Percentiles rank a stretch among this genome's conserved stretches.
Conservation (phyloP, 208 protist genomes). For the Crithidia bombi region DNA sequence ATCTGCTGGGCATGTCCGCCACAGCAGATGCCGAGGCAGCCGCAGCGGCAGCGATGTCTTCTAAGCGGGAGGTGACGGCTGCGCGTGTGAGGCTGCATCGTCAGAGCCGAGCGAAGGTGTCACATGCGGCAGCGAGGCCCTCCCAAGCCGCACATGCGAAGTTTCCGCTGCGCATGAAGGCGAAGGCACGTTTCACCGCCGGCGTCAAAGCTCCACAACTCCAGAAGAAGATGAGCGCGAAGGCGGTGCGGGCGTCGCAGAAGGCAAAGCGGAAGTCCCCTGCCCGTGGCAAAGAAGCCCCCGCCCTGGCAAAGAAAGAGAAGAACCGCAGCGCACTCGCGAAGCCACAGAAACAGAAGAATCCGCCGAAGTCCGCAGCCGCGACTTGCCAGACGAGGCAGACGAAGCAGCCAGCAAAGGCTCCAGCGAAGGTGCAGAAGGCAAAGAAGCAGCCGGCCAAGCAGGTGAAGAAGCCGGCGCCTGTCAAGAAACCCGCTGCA, state of each 20-base stretch:
- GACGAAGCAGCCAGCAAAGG: slow-evolving; percentile 10
- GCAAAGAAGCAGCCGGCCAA: slow-evolving; percentile 21
- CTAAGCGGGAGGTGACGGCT: not conserved
- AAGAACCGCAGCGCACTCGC: not conserved
- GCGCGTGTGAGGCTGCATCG: slow-evolving; percentile 10
- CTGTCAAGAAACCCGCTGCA: not conserved
- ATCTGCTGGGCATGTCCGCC: slow-evolving; percentile 39
- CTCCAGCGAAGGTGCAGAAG: slow-evolving; percentile 5
- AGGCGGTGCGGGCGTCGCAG: not conserved
- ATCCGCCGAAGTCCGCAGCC: not conserved
- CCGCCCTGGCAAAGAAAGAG: not conserved
- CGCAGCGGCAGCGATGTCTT: not conserved
- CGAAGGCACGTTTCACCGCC: not conserved
- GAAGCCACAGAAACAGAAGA: not conserved
- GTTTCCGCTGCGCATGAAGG: slow-evolving; percentile 7
- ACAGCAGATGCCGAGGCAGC: slow-evolving; percentile 41
- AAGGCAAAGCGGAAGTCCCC: not conserved
- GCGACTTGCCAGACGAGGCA: not conserved
- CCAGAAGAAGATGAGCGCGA: not conserved
- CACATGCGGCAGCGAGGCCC: not conserved
- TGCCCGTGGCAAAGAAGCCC: not conserved
- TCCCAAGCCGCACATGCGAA: not conserved
- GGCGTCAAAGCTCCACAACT: not conserved
- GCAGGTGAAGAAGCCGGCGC: not conserved
- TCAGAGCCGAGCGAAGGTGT: not conserved